Conservation (phyloP, 257 asterid species). For the Solanum medicagineum region DNA sequence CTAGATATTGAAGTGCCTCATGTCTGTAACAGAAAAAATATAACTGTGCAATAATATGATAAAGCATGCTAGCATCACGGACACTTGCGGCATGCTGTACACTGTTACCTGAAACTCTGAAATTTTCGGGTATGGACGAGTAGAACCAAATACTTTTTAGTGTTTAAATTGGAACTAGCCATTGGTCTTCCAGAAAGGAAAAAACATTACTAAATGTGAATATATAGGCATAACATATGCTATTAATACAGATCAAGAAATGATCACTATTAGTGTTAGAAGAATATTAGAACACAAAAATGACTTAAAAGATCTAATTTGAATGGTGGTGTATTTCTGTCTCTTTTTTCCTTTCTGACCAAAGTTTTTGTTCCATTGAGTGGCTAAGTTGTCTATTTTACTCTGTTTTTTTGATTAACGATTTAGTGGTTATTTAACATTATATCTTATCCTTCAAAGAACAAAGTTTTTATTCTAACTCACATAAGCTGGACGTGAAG, state of each 20-base stretch:
- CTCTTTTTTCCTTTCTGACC: background rate
- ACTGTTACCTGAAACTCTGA: background rate
- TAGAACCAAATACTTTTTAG: background rate
- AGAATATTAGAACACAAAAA: background rate
- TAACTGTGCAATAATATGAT: background rate
- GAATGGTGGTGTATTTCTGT: background rate
- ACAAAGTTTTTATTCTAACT: background rate
- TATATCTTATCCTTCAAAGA: background rate
- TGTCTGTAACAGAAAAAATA: background rate
- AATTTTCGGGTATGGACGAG: background rate
- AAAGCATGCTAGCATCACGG: background rate
- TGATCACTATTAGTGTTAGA: background rate
- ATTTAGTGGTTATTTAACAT: background rate
- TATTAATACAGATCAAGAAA: background rate
- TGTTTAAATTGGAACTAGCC: background rate
- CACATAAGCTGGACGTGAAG: background rate
- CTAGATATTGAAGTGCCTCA: background rate
- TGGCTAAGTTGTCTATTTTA: background rate
- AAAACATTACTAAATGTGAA: background rate
- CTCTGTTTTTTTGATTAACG: background rate
- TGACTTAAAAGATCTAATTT: background rate
- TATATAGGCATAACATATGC: background rate
- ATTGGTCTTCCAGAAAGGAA: background rate
- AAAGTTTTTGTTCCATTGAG: background rate
- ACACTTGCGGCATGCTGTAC: background rate